Conservation (phyloP, 2,329 filamentous ascomycete genomes). For the Blumeria graminis region DNA sequence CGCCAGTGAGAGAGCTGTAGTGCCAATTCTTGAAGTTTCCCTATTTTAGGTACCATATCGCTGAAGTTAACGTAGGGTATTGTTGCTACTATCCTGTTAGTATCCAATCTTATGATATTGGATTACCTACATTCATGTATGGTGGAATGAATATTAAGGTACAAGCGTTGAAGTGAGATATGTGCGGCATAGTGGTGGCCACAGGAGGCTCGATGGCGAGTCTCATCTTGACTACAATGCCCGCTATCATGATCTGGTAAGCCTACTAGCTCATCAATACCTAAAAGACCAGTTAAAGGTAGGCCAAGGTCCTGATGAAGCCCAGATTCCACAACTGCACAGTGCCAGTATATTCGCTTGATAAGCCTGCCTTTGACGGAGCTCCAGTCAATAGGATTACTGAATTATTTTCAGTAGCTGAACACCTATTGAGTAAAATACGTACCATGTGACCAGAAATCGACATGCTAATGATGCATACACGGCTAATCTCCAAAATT, state of each 20-base stretch:
- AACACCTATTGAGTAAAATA: too few species aligned
- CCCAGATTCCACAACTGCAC: slow-evolving; percentile 28
- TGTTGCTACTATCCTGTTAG: too few species aligned
- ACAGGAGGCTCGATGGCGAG: slow-evolving; percentile 25
- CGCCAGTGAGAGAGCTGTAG: too few species aligned
- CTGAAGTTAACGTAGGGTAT: too few species aligned
- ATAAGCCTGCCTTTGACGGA: slow-evolving; percentile 25
- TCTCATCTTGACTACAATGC: slow-evolving; percentile 22
- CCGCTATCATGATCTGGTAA: slow-evolving; percentile 26
- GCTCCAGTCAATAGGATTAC: slow-evolving; percentile 5
- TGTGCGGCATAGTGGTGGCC: slow-evolving; percentile 35
- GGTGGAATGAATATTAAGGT: slow-evolving; percentile 25
- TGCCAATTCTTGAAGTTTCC: too few species aligned
- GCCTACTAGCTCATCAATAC: slow-evolving; percentile 26
- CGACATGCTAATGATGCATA: too few species aligned
- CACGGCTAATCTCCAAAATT: too few species aligned
- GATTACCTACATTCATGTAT: slow-evolving; percentile 14
- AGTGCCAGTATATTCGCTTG: slow-evolving; percentile 31
- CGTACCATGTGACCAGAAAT: too few species aligned
- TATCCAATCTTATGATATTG: too few species aligned
- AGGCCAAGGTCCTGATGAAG: slow-evolving; percentile 34
- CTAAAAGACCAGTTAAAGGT: slow-evolving; percentile 28
- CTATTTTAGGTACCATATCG: too few species aligned
- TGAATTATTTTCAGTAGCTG: too few species aligned
- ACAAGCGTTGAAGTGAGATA: slow-evolving; percentile 29